Evolutionary conservation across 768 basidiomycete species (phyloP).

Genomic region (Mycena venus): DNA sequence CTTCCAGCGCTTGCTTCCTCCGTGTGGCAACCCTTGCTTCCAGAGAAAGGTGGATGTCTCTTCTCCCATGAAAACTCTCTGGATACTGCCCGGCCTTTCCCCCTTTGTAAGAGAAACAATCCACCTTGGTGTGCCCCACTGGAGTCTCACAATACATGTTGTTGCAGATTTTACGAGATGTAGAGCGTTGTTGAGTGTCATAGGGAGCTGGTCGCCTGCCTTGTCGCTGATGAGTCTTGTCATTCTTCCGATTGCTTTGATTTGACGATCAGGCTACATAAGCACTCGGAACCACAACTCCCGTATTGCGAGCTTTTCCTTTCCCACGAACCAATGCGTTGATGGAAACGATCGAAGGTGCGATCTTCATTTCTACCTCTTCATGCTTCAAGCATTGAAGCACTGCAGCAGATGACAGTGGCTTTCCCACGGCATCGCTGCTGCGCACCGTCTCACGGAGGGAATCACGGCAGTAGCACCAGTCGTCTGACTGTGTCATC

Average conservation of each 20-base stretch:
- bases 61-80: background rate
- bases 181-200: background rate
- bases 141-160: conserved; percentile 36
- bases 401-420: background rate
- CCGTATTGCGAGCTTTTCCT: background rate
- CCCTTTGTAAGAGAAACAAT: conserved; percentile 43
- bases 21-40: conserved; percentile 8
- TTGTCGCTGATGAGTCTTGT: background rate
- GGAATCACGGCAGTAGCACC: conserved; percentile 10
- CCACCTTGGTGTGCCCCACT: conserved; percentile 29
- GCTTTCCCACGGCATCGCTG: background rate
- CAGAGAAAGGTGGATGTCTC: conserved; percentile 23
- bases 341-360: conserved; percentile 5
- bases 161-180: conserved; percentile 3
- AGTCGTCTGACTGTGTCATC: background rate
- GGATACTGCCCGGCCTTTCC: conserved; percentile 45
- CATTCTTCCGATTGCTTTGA: background rate
- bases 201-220: background rate
- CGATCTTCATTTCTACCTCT: background rate
- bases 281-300: background rate
- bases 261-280: background rate
- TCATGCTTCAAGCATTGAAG: conserved; percentile 3
- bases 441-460: conserved; percentile 2
- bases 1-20: background rate
- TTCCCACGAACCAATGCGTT: background rate